Evolutionary conservation across 768 basidiomycete genomes (phyloP).

Genomic region (Mycena galericulata): DNA sequence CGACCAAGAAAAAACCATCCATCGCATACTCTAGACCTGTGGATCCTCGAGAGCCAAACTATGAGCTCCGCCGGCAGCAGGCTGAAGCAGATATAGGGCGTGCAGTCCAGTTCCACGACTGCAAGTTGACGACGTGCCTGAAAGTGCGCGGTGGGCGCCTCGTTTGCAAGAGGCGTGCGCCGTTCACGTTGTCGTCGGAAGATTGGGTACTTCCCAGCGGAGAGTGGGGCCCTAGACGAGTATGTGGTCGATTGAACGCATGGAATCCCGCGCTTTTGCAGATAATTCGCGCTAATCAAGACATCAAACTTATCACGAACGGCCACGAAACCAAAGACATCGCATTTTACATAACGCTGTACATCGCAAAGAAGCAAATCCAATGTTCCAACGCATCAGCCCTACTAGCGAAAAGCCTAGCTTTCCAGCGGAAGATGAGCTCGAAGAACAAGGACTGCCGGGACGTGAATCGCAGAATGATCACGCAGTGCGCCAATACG

Average conservation of each 20-base stretch:
- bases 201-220: slow-evolving; percentile 44
- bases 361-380: slow-evolving; percentile 40
- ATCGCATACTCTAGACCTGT: slow-evolving; percentile 50
- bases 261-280: slow-evolving; percentile 43
- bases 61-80: not conserved
- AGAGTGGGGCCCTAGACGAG: slow-evolving; percentile 42
- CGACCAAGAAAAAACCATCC: slow-evolving; percentile 31
- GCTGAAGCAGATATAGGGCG: slow-evolving; percentile 42
- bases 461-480: slow-evolving; percentile 41
- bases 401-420: slow-evolving; percentile 39
- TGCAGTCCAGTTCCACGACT: slow-evolving; percentile 49
- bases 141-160: slow-evolving; percentile 25
- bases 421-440: slow-evolving; percentile 37
- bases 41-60: slow-evolving; percentile 42
- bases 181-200: slow-evolving; percentile 37
- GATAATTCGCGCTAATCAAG: slow-evolving; percentile 48
- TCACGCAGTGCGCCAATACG: slow-evolving; percentile 48
- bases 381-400: slow-evolving; percentile 45
- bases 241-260: slow-evolving; percentile 40
- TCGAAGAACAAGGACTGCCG: no score
- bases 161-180: slow-evolving; percentile 50
- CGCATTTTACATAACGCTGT: slow-evolving; percentile 47
- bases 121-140: slow-evolving; percentile 41
- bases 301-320: slow-evolving; percentile 53
- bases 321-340: slow-evolving; percentile 47